Base-by-base conservation (phyloP, 352 stramenopile species). In the Phytophthora pini region DNA sequence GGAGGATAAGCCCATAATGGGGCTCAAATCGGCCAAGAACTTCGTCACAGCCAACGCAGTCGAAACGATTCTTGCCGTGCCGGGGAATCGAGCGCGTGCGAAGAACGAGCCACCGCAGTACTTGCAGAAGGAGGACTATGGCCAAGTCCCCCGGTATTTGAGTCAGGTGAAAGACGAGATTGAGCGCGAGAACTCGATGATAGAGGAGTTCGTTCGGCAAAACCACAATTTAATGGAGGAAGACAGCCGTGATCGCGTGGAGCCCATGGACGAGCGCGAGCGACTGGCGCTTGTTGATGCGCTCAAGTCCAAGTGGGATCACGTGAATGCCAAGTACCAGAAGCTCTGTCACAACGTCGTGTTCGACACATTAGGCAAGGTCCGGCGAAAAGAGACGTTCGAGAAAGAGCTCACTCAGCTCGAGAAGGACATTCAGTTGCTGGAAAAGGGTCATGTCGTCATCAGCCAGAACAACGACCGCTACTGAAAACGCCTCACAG, bases 241-340 rank as follows among this genome's bases (percentile, higher is more conserved):
- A 13, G 77, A 94, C 12, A 74, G 79, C 13, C 74, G 79, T 70
- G 76, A 70, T 43, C 57, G 72, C 39, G 61, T 83, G 62, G 79
- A 89, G 62, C 68, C 77, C 13, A 90, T 98, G 77, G 82, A 95
- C 53, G 94, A 98, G 59, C 61, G 70, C 38, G 93, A 98, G 55
- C 87, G 92, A 29, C 45, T 73, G 41, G 73, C 91, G 36, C 78
- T 98, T 47, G 82, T 98, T 29, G 73, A 97, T 29, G 84, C 82
- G 32, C 82, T 98, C 59, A 98, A 98, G 69, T 82, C 81, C 36
- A 97, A 97, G 73, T 98, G 95, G 94, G 93, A 98, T 60, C 84
- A 96, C 31, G 90, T 97, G 24, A 98, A 98, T 65, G 54, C 66
- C 34, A 89, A 98, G 70, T 98, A 98, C 75, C 95, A 98, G 70